Base-by-base conservation (phyloP, 108 stramenopile species). In the Bacterosira constricta region DNA sequence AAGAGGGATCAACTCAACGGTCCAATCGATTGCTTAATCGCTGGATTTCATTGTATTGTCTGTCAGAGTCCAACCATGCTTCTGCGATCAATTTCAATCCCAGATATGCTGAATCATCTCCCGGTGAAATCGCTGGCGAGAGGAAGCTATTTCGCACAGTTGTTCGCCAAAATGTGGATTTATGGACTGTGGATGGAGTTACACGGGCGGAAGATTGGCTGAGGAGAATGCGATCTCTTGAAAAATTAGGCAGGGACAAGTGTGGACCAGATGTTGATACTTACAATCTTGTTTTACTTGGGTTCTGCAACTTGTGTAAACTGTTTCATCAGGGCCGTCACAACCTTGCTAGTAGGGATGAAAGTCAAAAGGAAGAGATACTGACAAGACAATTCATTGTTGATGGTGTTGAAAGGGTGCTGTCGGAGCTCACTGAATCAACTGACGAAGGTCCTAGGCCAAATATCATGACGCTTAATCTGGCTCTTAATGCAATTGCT, bases 71-170 rank as follows among this genome's bases (percentile, higher is more conserved):
- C 46, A 47, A 18, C 46, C 21, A 6, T 23, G 6, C 46, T 23
- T 18, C 46, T 23, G 31, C 12, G 15, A 62, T 32, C 15, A 3
- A 63, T 41, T 10, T 12, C 6, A 29, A n/a, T 39, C n/a, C 36
- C 5, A 49, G 37, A 31, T 15, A 32, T 59, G 27, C 6, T 30
- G 39, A 41, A 13, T 1, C 4, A 37, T 18, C 38, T 25, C 7
- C 3, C 15, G 56, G 42, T 17, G 45, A 45, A 27, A 37, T 66
- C 9, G 25, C 39, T 23, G 36, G 39, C n/a, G 78, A 65, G 38
- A 64, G 45, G 21, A 65, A 65, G 30, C 55, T 79, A 29, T 79
- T 79, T 39, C 78, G 71, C 63, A 54, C 50, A 11, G 78, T 79
- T 25, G 66, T 79, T 50, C 63, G 78, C 39, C 69, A 60, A 54